Evolutionary conservation across 352 stramenopile species (phyloP).

Genomic region (Phytophthora sp.): DNA sequence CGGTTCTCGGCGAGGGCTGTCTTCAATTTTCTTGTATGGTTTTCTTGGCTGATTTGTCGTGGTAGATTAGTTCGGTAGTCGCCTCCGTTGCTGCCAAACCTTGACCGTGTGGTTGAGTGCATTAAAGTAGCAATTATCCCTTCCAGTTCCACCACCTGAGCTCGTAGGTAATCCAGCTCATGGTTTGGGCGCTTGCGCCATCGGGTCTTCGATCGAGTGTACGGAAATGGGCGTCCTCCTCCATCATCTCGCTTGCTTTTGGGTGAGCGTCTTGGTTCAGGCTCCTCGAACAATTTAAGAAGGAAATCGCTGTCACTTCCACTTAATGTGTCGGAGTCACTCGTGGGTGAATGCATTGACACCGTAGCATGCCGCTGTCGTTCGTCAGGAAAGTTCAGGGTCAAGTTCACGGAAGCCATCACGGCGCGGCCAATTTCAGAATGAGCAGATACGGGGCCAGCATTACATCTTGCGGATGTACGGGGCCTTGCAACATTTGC

Average conservation of each 20-base stretch:
- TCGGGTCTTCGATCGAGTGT: conserved; percentile 27
- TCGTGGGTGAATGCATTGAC: background rate
- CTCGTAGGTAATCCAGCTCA: conserved; percentile 39
- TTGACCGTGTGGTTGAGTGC: background rate
- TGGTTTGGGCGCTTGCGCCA: conserved; percentile 40
- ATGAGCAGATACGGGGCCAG: conserved; percentile 8
- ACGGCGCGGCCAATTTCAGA: conserved; percentile 1
- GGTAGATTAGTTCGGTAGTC: background rate
- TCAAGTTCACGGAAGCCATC: conserved; percentile 7
- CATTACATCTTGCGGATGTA: too few relatives aligned
- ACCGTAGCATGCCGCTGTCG: background rate
- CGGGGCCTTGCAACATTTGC: too few relatives aligned
- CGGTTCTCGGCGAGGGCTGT: conserved; percentile 17
- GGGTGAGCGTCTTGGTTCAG: background rate
- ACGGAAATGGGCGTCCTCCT: conserved; percentile 22
- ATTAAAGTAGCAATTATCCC: conserved; percentile 7
- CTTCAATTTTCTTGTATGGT: background rate
- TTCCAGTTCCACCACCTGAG: conserved; percentile 26
- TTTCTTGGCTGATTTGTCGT: background rate
- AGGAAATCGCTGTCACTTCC: conserved; percentile 8
- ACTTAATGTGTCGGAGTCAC: conserved; percentile 16
- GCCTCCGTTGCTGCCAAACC: background rate
- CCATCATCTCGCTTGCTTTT: background rate
- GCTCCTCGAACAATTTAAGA: conserved; percentile 14
- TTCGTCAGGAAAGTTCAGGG: background rate